Conservation (phyloP, 306 rosid genomes). For the Carpinus viminea region DNA sequence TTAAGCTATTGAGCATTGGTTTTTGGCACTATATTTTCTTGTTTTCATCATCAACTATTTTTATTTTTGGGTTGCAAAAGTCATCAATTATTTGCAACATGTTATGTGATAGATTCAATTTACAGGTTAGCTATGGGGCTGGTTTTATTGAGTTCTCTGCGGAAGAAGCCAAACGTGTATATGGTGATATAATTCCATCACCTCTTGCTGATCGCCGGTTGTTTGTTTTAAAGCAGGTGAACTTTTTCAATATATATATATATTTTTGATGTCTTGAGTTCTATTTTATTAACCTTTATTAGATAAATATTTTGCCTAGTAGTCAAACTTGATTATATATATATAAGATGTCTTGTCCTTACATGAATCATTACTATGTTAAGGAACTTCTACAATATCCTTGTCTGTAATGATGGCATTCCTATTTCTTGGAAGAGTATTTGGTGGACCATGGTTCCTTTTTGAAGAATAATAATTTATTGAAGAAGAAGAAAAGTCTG, state of each 20-base stretch:
- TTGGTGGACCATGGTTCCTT: too few relatives aligned
- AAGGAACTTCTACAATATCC: not conserved
- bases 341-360: not conserved
- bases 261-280: slow-evolving; percentile 27
- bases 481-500: too few relatives aligned
- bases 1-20: slow-evolving; percentile 12
- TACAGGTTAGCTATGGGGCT: slow-evolving; percentile 79
- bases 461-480: too few relatives aligned
- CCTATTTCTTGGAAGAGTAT: too few relatives aligned
- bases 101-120: slow-evolving; percentile 18
- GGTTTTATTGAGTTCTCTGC: slow-evolving; percentile 83
- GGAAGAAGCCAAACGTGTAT: slow-evolving; percentile 93
- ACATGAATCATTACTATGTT: too few relatives aligned
- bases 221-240: slow-evolving; percentile 92
- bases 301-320: not conserved
- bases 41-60: slow-evolving; percentile 5
- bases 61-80: slow-evolving; percentile 17
- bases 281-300: not conserved
- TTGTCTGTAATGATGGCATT: too few relatives aligned
- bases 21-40: slow-evolving; percentile 11
- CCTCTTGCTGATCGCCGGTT: slow-evolving; percentile 77
- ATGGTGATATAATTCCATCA: slow-evolving; percentile 93
- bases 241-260: not conserved
- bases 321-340: not conserved
- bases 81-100: slow-evolving; percentile 23